Base-by-base conservation (phyloP, 768 basidiomycete species). In the Piloderma croceum region DNA sequence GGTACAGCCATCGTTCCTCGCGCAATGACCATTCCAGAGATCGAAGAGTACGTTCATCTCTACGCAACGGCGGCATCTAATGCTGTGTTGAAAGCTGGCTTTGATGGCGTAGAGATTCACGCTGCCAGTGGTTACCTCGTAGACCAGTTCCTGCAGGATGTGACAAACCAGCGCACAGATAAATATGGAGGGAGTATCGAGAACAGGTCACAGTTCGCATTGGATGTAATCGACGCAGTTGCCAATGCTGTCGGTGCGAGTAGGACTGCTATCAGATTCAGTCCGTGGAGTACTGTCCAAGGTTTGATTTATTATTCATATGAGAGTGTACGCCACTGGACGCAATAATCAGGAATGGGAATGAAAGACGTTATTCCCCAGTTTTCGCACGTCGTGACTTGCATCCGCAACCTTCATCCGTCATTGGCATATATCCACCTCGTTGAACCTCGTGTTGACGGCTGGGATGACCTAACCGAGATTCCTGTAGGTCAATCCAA, bases 71-170 rank as follows among this genome's bases (percentile, higher is more conserved):
- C 76, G 2, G 79, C 83, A 3, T 61, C 61, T 20, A 77, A 77
- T 39, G 77, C 77, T 9, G 63, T 81, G 9, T 50, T 65, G 34
- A 49, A 51, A 17, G 81, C 83, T 21, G 83, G 79, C 1, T 86
- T 86, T 45, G 83, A 87, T 44, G 85, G 82, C 20, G 62, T 76
- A 4, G 76, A 81, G 59, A 62, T 71, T 44, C 59, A 62, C 31
- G 52, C 45, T 42, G 51, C 48, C 46, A 51, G 59, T 24, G 47
- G 52, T 0, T 49, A 53, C 25, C 38, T 65, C 31, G 27, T 58
- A 23, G 67, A 74, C 44, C 69, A 74, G 47, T 72, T 74, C 59
- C 43, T 65, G 5, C 67, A 70, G 41, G 43, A 57, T 18, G 31
- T 45, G 4, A 46, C 52, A 10, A 75, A 74, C 54, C 53, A 59